Evolutionary conservation across 2,329 filamentous ascomycete genomes (phyloP).

Genomic region (Arthroderma sp.): DNA sequence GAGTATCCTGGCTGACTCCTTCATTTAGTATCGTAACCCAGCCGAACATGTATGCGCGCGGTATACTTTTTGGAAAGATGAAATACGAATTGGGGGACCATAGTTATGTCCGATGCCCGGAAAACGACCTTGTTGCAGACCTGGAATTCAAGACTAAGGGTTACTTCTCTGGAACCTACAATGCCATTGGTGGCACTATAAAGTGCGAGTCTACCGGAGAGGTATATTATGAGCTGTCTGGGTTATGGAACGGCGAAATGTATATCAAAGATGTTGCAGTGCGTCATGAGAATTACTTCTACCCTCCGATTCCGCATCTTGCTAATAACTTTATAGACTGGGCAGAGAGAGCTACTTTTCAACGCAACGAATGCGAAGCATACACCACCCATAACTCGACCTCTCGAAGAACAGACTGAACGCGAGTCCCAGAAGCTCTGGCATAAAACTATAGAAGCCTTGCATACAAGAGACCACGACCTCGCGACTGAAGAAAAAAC

Average conservation of each 20-base stretch:
- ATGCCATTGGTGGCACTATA: slow-evolving; percentile 84
- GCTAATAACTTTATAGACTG: slow-evolving; percentile 46
- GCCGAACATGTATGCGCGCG: slow-evolving; percentile 97
- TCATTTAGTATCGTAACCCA: slow-evolving; percentile 68
- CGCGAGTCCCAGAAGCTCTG: slow-evolving; percentile 84
- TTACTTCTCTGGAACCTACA: slow-evolving; percentile 92
- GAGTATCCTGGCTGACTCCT: slow-evolving; percentile 11
- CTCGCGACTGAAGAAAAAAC: slow-evolving; percentile 89
- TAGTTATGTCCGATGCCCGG: slow-evolving; percentile 82
- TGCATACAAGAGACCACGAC: slow-evolving; percentile 75
- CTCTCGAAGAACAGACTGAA: slow-evolving; percentile 74
- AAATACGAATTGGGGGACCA: slow-evolving; percentile 97
- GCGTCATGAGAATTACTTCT: slow-evolving; percentile 19
- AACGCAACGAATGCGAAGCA: slow-evolving; percentile 68
- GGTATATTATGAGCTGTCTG: slow-evolving; percentile 77
- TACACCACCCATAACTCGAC: slow-evolving; percentile 57
- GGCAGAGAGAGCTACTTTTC: slow-evolving; percentile 80
- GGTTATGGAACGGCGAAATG: slow-evolving; percentile 93
- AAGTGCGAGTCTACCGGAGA: slow-evolving; percentile 80
- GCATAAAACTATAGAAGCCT: slow-evolving; percentile 65
- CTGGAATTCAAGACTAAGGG: slow-evolving; percentile 98
- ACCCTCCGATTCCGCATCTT: not conserved
- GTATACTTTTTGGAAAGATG: slow-evolving; percentile 97
- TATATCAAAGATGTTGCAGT: slow-evolving; percentile 70
- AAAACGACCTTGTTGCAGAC: slow-evolving; percentile 73